Evolutionary conservation across 2,329 filamentous ascomycete genomes (phyloP).

Genomic region (Phialophora tarda): DNA sequence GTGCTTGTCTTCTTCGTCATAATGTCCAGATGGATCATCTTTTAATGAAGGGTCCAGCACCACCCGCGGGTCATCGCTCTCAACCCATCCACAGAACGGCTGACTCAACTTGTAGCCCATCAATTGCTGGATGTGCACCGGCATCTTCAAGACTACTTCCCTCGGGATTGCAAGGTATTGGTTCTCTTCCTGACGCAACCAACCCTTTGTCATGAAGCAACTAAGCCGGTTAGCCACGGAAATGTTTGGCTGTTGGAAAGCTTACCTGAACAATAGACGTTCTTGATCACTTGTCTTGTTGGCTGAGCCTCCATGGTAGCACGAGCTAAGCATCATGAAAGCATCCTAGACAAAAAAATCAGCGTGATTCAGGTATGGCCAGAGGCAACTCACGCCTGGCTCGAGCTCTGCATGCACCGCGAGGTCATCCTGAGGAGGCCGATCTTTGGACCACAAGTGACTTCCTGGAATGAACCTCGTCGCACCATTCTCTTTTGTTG

Average conservation of each 20-base stretch:
- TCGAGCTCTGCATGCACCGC: conserved; percentile 43
- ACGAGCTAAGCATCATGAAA: conserved; percentile 47
- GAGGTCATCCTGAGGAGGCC: conserved; percentile 28
- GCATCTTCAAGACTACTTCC: conserved; percentile 36
- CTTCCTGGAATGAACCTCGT: conserved; percentile 43
- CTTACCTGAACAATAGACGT: conserved; percentile 37
- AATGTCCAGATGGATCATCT: conserved; percentile 29
- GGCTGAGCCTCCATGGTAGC: conserved; percentile 46
- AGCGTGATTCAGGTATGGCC: not conserved
- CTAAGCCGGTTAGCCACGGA: conserved; percentile 1
- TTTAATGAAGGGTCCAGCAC: conserved; percentile 28
- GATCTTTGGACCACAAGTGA: conserved; percentile 40
- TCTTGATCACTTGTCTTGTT: conserved; percentile 41
- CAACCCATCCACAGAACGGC: conserved; percentile 35
- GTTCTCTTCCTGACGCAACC: conserved; percentile 38
- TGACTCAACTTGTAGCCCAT: conserved; percentile 41
- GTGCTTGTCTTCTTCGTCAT: conserved; percentile 24
- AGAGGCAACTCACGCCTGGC: conserved; percentile 38
- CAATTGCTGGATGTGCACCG: conserved; percentile 35
- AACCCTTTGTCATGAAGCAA: conserved; percentile 39
- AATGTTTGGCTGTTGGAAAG: not conserved
- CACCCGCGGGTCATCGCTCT: conserved; percentile 35
- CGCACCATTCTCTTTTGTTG: conserved; percentile 42
- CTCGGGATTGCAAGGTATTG: conserved; percentile 39
- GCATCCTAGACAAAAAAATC: conserved; percentile 38